Conservation (phyloP, 352 stramenopile species). For the Phytophthora agathidicida region DNA sequence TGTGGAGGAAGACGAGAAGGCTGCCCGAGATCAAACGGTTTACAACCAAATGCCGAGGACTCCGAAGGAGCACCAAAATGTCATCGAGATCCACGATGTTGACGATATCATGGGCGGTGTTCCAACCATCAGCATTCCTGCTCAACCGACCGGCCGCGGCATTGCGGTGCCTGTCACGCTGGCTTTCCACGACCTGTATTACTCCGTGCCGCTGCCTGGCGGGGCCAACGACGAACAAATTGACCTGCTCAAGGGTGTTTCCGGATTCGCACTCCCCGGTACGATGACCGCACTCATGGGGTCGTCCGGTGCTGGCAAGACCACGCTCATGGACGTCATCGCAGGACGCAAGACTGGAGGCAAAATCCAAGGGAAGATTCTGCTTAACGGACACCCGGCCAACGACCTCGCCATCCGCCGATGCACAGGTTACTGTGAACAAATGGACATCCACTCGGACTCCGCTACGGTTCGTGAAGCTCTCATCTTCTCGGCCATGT, state of each 20-base stretch:
- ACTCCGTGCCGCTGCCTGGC: slow-evolving; percentile 56
- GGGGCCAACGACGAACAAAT: slow-evolving; percentile 48
- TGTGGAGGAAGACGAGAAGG: slow-evolving; percentile 40
- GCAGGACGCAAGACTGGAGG: slow-evolving; percentile 91
- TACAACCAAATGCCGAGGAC: slow-evolving; percentile 1
- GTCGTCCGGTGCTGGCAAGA: slow-evolving; percentile 88
- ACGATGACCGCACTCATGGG: slow-evolving; percentile 83
- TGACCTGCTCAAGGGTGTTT: slow-evolving; percentile 85
- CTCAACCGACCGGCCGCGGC: slow-evolving; percentile 7
- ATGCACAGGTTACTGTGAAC: slow-evolving; percentile 68
- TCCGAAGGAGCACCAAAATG: slow-evolving; percentile 22
- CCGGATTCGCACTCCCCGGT: slow-evolving; percentile 60
- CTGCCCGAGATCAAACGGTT: slow-evolving; percentile 23
- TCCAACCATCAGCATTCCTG: slow-evolving; percentile 12
- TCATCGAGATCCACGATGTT: slow-evolving; percentile 22
- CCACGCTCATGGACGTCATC: slow-evolving; percentile 95
- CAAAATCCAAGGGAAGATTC: slow-evolving; percentile 72
- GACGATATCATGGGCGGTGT: slow-evolving; percentile 14
- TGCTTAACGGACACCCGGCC: slow-evolving; percentile 56
- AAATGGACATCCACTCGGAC: slow-evolving; percentile 92
- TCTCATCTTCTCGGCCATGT: slow-evolving; percentile 89
- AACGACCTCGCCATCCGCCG: slow-evolving; percentile 56
- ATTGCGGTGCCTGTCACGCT: slow-evolving; percentile 49
- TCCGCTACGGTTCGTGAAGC: slow-evolving; percentile 91
- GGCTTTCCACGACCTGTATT: slow-evolving; percentile 61